A percentile compares a stretch with the other conserved stretches of the same genome.
phyloP scores from a whole-genome alignment of 2,329 filamentous ascomycete species.

The Peltaster fructicola region DNA sequence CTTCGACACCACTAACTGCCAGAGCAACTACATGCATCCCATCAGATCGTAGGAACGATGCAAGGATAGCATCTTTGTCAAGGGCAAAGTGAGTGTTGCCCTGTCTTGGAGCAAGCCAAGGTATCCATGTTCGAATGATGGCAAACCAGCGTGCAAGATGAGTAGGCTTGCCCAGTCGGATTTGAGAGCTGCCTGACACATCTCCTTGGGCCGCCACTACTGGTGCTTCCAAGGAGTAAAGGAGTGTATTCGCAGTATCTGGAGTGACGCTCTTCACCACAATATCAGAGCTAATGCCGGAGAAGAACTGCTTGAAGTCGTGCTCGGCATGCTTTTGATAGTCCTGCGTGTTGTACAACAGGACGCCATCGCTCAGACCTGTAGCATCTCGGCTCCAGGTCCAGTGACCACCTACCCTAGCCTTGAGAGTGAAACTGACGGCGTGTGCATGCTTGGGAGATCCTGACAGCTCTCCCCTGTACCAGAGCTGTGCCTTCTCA shows the following conservation, averaged over 20 bases:
- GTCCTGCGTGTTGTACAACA: constrained; percentile 32
- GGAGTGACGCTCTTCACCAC: constrained; percentile 37
- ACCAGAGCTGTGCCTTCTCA: constrained; percentile 41
- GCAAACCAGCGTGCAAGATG: constrained; percentile 60
- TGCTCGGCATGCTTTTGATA: constrained; percentile 16
- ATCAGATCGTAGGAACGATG: constrained; percentile 54
- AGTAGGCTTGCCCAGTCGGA: constrained; percentile 47
- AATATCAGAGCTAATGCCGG: constrained; percentile 39
- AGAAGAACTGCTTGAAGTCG: constrained; percentile 38
- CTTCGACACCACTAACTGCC: constrained; percentile 54
- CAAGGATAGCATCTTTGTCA: constrained; percentile 61
- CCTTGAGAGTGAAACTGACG: constrained; percentile 54
- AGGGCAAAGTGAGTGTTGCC: constrained; percentile 48
- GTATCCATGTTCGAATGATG: constrained; percentile 58
- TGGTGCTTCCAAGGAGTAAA: constrained; percentile 49
- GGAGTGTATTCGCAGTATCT: constrained; percentile 48
- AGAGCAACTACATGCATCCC: constrained; percentile 64
- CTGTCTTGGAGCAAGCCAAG: constrained; percentile 82
- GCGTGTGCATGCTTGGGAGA: constrained; percentile 27
- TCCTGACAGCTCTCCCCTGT: constrained; percentile 31
- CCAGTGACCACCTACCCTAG: constrained; percentile 42
- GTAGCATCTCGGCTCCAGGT: constrained; percentile 52
- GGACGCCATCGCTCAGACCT: constrained; percentile 43
- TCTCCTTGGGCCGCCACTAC: constrained; percentile 39
- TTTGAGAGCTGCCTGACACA: constrained; percentile 37